Conservation (phyloP, 345 rosid genomes). For the Carallia brachiata region DNA sequence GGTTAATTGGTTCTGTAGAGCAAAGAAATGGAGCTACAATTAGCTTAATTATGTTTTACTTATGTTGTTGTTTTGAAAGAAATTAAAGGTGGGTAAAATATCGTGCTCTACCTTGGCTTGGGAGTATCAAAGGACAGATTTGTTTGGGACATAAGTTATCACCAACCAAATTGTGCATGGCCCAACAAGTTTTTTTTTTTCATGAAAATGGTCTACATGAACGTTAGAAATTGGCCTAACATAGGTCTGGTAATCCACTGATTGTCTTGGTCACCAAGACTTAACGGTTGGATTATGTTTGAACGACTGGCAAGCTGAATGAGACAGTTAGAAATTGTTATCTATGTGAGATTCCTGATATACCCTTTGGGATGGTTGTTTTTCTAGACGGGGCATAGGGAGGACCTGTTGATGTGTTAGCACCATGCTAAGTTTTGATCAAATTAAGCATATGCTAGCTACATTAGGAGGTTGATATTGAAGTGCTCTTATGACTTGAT, state of each 20-base stretch:
- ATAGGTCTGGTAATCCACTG: not conserved
- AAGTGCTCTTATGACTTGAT: too few species aligned
- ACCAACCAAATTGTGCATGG: slow-evolving; percentile 16
- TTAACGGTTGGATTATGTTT: slow-evolving; percentile 2
- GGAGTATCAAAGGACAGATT: slow-evolving; percentile 1
- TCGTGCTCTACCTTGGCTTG: slow-evolving; percentile 20
- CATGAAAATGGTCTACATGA: slow-evolving; percentile 22
- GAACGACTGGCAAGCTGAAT: not conserved
- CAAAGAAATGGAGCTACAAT: slow-evolving; percentile 1
- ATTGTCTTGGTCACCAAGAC: slow-evolving; percentile 17
- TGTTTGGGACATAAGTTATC: slow-evolving; percentile 15
- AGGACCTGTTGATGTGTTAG: too few species aligned
- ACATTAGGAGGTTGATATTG: too few species aligned
- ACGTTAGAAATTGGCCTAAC: slow-evolving; percentile 2
- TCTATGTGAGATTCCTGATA: too few species aligned
- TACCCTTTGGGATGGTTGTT: too few species aligned
- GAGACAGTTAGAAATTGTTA: too few species aligned
- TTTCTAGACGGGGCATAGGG: too few species aligned
- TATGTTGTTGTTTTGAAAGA: slow-evolving; percentile 19
- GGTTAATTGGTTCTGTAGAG: slow-evolving; percentile 3
- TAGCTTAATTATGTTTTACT: slow-evolving; percentile 7
- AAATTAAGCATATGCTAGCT: too few species aligned
- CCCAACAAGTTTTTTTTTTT: not conserved
- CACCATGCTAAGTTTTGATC: too few species aligned
- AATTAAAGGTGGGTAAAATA: slow-evolving; percentile 30